Base-by-base conservation (phyloP, 192 early-diverging fungal genomes). In the Coemansia sp. region DNA sequence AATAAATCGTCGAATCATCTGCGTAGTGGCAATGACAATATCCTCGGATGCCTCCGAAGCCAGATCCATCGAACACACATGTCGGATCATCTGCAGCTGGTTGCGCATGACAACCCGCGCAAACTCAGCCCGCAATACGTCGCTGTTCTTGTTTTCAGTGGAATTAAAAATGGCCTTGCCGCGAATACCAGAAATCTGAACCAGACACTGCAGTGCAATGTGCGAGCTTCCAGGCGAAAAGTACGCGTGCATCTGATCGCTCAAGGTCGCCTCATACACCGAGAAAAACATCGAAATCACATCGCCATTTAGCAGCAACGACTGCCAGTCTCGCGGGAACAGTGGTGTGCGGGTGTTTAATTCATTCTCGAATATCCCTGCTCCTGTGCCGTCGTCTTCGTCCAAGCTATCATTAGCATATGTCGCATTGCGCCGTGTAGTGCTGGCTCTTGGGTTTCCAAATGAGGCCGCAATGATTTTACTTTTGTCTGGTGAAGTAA, bases 151-250 rank as follows among this genome's bases (percentile, higher is more conserved):
- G 0, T 65, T 27, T 8, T 31, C 64, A 11, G 70, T 22, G 7
- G 69, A 24, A 22, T 54, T 56, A 62, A 81, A 81, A 14, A 81
- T 71, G 20, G 51, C 64, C 57, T 67, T 81, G 7, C 78, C 78
- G 20, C 78, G 70, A 51, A 81, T 64, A 1, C 78, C 78, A 5
- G 78, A 81, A 2, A 81, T 54, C 61, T 81, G 78, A 32, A 76
- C 68, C 50, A 81, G 61, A 54, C 78, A 81, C 57, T 76, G 78
- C 5, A 81, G 64, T 7, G 78, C 78, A 29, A 76, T 64, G 54
- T 81, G 74, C 20, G 78, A 68, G 54, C 78, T 81, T 29, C 78
- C 78, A 4, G 78, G 70, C 6, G 78, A 81, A 67, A 81, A 81
- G 27, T 59, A 71, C 19, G 54, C 64, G 67, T 81, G 78, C 78